These are phyloP conservation scores for Wallacemonas sp. DNA, from an alignment of 208 protist species.

Conservation along the genomic window DNA sequence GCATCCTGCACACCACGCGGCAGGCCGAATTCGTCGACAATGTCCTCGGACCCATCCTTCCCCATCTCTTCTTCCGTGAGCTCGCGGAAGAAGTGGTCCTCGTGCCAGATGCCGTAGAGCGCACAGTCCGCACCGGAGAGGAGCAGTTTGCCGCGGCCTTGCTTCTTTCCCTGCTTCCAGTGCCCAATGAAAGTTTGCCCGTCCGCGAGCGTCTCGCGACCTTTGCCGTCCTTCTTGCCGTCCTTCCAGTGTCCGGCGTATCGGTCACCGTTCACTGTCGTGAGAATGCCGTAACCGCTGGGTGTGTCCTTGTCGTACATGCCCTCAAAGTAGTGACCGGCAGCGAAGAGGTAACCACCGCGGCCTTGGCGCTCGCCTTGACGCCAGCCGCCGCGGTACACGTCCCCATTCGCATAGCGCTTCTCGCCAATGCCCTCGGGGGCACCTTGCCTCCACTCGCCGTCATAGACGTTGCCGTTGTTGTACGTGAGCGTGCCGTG, in stretches of 20 bases:
- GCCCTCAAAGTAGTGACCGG: conserved; percentile 76
- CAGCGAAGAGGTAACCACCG: conserved; percentile 52
- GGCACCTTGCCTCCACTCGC: conserved; percentile 62
- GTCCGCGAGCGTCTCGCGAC: conserved; percentile 48
- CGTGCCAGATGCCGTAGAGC: conserved; percentile 70
- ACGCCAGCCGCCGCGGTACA: conserved; percentile 73
- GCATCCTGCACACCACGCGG: not conserved
- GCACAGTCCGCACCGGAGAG: conserved; percentile 31
- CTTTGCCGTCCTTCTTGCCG: conserved; percentile 60
- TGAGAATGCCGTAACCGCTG: conserved; percentile 64
- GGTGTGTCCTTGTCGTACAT: conserved; percentile 61
- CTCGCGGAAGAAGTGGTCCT: conserved; percentile 69
- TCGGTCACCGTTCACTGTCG: conserved; percentile 55
- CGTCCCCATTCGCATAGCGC: conserved; percentile 67
- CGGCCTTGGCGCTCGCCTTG: conserved; percentile 55
- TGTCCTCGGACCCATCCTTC: conserved; percentile 21
- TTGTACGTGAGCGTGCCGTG: conserved; percentile 62
- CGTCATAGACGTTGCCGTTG: conserved; percentile 78
- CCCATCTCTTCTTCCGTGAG: conserved; percentile 43
- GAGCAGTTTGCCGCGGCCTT: conserved; percentile 59
- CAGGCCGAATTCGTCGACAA: conserved; percentile 31
- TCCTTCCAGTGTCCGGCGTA: conserved; percentile 59
- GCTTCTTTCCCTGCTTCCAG: conserved; percentile 61
- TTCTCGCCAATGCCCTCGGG: conserved; percentile 70
- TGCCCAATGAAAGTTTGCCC: conserved; percentile 70